Evolutionary conservation across 1,139 yeast genomes (phyloP).

Genomic region (Candida albicans): DNA sequence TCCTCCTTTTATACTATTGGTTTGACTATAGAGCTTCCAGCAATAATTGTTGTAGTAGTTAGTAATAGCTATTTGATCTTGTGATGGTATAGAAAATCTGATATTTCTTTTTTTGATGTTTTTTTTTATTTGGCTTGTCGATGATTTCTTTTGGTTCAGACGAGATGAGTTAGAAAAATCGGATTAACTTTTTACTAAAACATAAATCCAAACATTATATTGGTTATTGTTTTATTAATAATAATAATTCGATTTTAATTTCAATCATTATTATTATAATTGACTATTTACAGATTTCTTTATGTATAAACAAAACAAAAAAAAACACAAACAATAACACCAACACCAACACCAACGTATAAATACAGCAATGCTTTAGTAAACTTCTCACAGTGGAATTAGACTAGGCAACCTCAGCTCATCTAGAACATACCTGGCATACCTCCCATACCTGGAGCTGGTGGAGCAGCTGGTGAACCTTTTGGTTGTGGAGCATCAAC

Average conservation of each 20-base stretch:
- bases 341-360: no score
- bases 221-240: no score
- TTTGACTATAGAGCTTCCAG: neutral
- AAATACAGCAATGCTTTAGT: no score
- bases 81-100: no score
- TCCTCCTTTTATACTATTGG: neutral
- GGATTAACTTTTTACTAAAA: no score
- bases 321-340: no score
- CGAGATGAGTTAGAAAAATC: neutral
- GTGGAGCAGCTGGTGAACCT: constrained; percentile 61
- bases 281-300: constrained; percentile 5
- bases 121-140: constrained; percentile 1
- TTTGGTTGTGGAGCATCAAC: constrained; percentile 96
- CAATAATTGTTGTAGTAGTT: no score
- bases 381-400: neutral
- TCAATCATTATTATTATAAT: no score
- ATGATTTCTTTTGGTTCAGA: neutral
- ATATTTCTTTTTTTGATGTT: neutral
- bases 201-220: no score
- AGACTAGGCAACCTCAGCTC: neutral
- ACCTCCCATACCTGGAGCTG: constrained; percentile 55
- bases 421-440: constrained; percentile 22
- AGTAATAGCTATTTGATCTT: no score
- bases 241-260: no score
- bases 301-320: no score